Base-by-base conservation (phyloP, 164 flowering plant species). In the Amborella trichopoda region DNA sequence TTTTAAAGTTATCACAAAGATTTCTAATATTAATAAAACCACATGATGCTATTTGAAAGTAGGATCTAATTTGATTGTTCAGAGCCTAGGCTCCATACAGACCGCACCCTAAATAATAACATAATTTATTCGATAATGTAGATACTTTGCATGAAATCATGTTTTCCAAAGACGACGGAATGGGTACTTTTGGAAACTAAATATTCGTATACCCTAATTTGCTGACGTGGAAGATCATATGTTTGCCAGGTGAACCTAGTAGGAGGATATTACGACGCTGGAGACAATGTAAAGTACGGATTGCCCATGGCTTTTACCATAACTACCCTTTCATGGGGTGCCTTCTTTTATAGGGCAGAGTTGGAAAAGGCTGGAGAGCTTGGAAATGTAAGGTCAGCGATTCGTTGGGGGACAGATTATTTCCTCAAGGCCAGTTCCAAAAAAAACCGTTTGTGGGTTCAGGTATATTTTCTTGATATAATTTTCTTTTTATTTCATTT, bases 201-300 rank as follows among this genome's bases (percentile, higher is more conserved):
- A 8, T 9, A 1, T 30, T 38, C 3, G 20, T 16, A n/a, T 18
- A 38, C 16, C 41, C 8, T 4, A 6, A 6, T 38, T 10, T 2
- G 16, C 16, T 38, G 41, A 10, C 18, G 16, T 16, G 17, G 14
- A 14, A 9, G 9, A 0, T 0, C 11, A 1, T 30, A 8, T 9
- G 34, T 30, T 30, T 9, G 16, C 20, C 48, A 87, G 94, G 72
- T 72, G 67, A 90, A 85, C 58, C 78, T 89, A 14, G 66, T 47
- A 0, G 98, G 94, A 27, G 96, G 98, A 48, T 90, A 90, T 44
- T 89, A 89, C 49, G 97, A 89, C 53, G 97, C 97, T 6, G 97
- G 97, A 14, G 97, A 89, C 67, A 89, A 85, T 48, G 94, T 89
- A 33, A 89, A 89, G 59, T 85, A 73, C 47, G 90, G 94, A 4